Evolutionary conservation across 495 filamentous ascomycete species (phyloP).

Genomic region (Melanomma pulvis-pyrius): DNA sequence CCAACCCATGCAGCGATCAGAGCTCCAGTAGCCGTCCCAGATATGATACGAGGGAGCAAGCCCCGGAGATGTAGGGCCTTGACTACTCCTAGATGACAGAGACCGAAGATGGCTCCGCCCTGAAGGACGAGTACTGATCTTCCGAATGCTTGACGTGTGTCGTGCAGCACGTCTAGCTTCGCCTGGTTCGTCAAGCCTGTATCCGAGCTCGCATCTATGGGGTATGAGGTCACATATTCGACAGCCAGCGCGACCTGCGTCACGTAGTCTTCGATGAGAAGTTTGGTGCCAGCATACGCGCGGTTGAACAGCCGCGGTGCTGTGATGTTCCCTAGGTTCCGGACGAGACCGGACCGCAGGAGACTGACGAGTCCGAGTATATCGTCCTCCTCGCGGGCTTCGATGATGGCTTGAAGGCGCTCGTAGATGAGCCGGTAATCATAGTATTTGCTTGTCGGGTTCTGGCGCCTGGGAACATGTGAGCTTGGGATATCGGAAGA

Average conservation of each 20-base stretch:
- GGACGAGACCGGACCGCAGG: constrained; percentile 81
- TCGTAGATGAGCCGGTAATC: constrained; percentile 86
- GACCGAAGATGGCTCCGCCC: constrained; percentile 87
- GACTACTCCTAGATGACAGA: constrained; percentile 89
- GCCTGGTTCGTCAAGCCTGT: constrained; percentile 74
- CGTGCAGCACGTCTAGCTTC: constrained; percentile 86
- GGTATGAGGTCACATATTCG: constrained; percentile 72
- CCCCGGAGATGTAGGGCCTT: constrained; percentile 85
- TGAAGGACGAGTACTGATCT: constrained; percentile 84
- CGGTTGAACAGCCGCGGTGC: constrained; percentile 80
- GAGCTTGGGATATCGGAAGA: neutral
- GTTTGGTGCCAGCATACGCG: constrained; percentile 86
- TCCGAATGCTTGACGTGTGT: constrained; percentile 88
- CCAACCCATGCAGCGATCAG: constrained; percentile 89
- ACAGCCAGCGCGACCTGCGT: constrained; percentile 79
- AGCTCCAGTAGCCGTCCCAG: constrained; percentile 87
- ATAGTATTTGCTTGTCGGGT: constrained; percentile 78
- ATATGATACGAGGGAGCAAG: constrained; percentile 84
- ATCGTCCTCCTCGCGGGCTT: constrained; percentile 75
- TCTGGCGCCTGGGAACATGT: constrained; percentile 62
- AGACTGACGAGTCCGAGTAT: constrained; percentile 74
- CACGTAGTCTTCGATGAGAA: constrained; percentile 89
- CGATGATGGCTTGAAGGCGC: constrained; percentile 70
- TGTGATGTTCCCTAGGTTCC: constrained; percentile 90
- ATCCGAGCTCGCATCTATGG: constrained; percentile 59